A percentile compares a stretch with the other conserved stretches of the same genome.
Evolutionary conservation across 2,329 filamentous ascomycete species (phyloP).

Genomic region (Venturia asperata): DNA sequence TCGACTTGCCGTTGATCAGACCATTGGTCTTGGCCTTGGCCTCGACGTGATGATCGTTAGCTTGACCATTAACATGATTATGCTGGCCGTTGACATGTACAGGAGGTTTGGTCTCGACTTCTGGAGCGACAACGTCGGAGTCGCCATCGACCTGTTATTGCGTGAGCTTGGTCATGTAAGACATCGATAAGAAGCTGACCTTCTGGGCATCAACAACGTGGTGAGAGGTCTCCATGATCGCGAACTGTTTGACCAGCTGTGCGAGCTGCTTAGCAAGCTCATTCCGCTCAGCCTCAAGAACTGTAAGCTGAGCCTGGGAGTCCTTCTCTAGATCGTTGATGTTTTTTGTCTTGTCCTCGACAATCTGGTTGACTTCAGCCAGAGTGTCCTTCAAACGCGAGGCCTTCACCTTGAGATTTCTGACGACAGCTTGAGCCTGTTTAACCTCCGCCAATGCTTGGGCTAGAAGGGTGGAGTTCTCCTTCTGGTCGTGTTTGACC

Average conservation of each 20-base stretch:
- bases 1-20: not conserved
- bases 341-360: not conserved
- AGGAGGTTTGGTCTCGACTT: not conserved
- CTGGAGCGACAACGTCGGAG: not conserved
- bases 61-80: slow-evolving; percentile 1
- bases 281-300: not conserved
- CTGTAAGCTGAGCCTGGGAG: not conserved
- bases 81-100: not conserved
- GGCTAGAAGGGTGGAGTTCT: not conserved
- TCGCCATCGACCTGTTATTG: not conserved
- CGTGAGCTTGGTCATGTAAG: not conserved
- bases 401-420: not conserved
- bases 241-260: not conserved
- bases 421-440: not conserved
- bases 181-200: not conserved
- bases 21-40: not conserved
- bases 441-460: not conserved
- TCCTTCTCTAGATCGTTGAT: not conserved
- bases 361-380: not conserved
- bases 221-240: not conserved
- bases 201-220: not conserved
- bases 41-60: not conserved
- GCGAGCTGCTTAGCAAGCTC: not conserved
- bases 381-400: not conserved
- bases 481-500: not conserved